Evolutionary conservation across 2,329 filamentous ascomycete genomes (phyloP).

Genomic region (Fusarium tupiense): DNA sequence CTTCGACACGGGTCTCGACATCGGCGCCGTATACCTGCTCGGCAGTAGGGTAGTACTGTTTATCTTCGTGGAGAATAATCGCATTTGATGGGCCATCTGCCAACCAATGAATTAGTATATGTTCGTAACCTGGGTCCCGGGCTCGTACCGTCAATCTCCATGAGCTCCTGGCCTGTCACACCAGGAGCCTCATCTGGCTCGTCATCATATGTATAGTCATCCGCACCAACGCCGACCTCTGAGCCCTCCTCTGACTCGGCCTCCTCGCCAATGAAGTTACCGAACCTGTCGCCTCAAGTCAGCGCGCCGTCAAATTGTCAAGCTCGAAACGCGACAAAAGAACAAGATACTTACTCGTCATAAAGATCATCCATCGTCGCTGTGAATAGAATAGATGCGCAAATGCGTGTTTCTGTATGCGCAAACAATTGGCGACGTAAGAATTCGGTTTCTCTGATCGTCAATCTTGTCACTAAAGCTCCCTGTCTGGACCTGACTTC

Average conservation of each 20-base stretch:
- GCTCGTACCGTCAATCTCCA: constrained; percentile 84
- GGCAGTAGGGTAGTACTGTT: constrained; percentile 99
- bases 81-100: constrained; percentile 89
- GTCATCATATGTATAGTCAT: constrained; percentile 85
- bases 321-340: constrained; percentile 6
- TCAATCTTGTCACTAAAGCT: constrained; percentile 35
- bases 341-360: constrained; percentile 74
- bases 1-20: constrained; percentile 95
- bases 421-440: constrained; percentile 29
- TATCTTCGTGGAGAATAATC: constrained; percentile 98
- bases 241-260: constrained; percentile 86
- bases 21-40: constrained; percentile 93
- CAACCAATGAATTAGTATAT: constrained; percentile 11
- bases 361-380: constrained; percentile 90
- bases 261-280: constrained; percentile 97
- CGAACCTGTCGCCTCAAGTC: constrained; percentile 71
- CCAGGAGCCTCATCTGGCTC: constrained; percentile 73
- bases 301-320: constrained; percentile 26
- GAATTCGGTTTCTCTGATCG: constrained; percentile 33
- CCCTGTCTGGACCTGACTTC: constrained; percentile 23
- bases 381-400: constrained; percentile 15
- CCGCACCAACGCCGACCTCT: constrained; percentile 76
- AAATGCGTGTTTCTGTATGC: constrained; percentile 20
- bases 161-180: constrained; percentile 80
- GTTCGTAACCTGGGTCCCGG: not conserved